phyloP scores from a whole-genome alignment of 2,329 filamentous ascomycete species.

The Pestalotiopsis sp. region DNA sequence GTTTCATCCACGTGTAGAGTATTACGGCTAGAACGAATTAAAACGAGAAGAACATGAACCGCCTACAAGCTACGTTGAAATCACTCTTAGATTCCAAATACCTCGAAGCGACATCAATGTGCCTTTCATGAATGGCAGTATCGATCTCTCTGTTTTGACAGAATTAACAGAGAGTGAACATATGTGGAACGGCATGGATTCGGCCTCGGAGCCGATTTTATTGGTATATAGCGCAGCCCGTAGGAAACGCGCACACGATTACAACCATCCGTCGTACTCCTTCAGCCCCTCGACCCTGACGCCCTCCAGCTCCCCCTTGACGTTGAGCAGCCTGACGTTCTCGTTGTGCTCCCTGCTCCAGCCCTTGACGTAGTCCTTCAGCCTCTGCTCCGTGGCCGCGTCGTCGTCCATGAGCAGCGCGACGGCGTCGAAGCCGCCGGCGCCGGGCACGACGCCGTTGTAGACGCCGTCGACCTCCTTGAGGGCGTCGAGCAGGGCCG shows the following conservation, averaged over 20 bases:
- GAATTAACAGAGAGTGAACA: neutral
- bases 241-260: neutral
- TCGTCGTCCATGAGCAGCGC: slow-evolving; percentile 79
- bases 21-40: neutral
- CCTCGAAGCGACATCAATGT: neutral
- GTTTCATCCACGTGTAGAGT: neutral
- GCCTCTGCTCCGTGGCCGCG: slow-evolving; percentile 57
- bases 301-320: slow-evolving; percentile 37
- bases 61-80: too few species aligned
- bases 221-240: neutral
- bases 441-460: slow-evolving; percentile 90
- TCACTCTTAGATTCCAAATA: too few species aligned
- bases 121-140: neutral
- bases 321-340: slow-evolving; percentile 65
- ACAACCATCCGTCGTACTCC: slow-evolving; percentile 32
- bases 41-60: neutral
- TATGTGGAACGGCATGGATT: neutral
- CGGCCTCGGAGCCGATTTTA: neutral
- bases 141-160: neutral
- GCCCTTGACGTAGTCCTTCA: slow-evolving; percentile 63
- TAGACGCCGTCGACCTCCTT: slow-evolving; percentile 74
- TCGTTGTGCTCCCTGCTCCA: slow-evolving; percentile 66
- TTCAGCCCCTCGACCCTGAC: slow-evolving; percentile 28
- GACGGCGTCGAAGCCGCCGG: slow-evolving; percentile 90
- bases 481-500: slow-evolving; percentile 77